phyloP scores from a whole-genome alignment of 2,329 filamentous ascomycete genomes.

The Verticillium nubilum region DNA sequence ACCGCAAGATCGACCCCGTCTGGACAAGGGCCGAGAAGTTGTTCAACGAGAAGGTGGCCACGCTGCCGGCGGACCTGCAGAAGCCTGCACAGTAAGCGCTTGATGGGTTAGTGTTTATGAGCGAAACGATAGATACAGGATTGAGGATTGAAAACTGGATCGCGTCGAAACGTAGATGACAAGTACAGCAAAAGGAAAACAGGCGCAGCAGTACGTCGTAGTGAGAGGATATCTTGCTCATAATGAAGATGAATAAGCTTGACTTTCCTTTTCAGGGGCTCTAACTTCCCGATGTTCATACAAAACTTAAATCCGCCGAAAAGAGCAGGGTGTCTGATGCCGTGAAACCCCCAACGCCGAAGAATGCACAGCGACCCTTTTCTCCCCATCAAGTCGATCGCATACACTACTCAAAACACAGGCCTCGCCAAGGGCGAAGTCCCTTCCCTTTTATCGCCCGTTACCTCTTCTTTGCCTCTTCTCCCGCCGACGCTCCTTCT shows the following conservation, averaged over 20 bases:
- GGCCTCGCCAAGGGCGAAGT: neutral
- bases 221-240: neutral
- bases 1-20: constrained; percentile 67
- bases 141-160: neutral
- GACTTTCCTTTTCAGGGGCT: neutral
- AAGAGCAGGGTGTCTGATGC: constrained; percentile 10
- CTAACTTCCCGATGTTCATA: neutral
- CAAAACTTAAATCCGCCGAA: neutral
- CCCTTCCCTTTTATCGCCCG: neutral
- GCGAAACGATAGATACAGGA: neutral
- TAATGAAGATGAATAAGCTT: neutral
- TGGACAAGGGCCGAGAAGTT: constrained; percentile 82
- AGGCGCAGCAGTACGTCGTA: neutral
- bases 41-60: constrained; percentile 75
- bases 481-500: constrained; percentile 4
- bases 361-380: constrained; percentile 6
- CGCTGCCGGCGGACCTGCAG: constrained; percentile 45
- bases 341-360: constrained; percentile 10
- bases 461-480: neutral
- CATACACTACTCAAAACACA: neutral
- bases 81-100: neutral
- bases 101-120: neutral
- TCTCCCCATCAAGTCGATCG: neutral
- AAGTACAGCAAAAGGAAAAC: neutral
- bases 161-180: neutral